A percentile compares a stretch with the other conserved stretches of the same genome.
phyloP scores from a whole-genome alignment of 2,329 filamentous ascomycete species.

The Fusarium musae region DNA sequence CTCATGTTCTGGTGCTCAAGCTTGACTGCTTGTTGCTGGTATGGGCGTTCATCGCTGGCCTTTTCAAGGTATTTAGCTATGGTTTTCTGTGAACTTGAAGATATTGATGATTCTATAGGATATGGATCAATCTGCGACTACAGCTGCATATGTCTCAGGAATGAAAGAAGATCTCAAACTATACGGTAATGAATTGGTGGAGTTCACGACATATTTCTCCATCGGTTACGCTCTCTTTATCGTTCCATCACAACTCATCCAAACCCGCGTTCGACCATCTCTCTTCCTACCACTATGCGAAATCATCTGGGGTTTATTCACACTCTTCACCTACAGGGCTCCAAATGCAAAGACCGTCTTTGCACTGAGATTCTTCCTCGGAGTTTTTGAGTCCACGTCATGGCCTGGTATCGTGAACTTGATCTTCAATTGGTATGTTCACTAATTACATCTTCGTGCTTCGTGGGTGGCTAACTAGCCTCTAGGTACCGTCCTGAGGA shows the following conservation, averaged over 20 bases:
- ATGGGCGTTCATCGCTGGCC: constrained; percentile 40
- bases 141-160: constrained; percentile 35
- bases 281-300: constrained; percentile 36
- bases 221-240: constrained; percentile 41
- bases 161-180: constrained; percentile 37
- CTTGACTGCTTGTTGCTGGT: constrained; percentile 44
- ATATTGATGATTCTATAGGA: constrained; percentile 16
- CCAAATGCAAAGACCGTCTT: constrained; percentile 30
- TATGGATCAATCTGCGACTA: constrained; percentile 40
- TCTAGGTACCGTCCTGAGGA: constrained; percentile 34
- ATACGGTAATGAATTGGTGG: constrained; percentile 35
- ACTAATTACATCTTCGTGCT: not conserved
- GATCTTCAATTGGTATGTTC: constrained; percentile 36
- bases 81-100: fast-evolving
- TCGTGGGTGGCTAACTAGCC: not conserved
- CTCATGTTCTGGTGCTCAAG: constrained; percentile 45
- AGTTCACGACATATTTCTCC: constrained; percentile 43
- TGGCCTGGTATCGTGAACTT: constrained; percentile 40
- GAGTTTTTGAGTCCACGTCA: constrained; percentile 39
- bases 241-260: constrained; percentile 36
- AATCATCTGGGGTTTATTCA: constrained; percentile 38
- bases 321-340: constrained; percentile 31
- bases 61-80: constrained; percentile 4
- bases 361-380: constrained; percentile 36
- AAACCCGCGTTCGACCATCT: constrained; percentile 38